Evolutionary conservation across 495 filamentous ascomycete species (phyloP).

Genomic region (Daldinia concentrica): DNA sequence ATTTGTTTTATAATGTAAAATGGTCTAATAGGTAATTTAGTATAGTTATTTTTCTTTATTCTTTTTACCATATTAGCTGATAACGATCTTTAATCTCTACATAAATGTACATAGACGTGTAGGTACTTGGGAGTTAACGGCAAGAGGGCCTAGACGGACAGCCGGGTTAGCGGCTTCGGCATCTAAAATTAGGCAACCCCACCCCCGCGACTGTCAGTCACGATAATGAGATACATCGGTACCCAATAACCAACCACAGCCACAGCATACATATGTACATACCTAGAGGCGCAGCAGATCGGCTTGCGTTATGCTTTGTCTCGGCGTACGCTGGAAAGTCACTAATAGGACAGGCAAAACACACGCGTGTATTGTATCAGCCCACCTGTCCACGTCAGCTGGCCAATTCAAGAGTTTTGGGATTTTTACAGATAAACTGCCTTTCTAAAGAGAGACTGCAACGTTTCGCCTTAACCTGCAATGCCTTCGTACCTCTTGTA

Average conservation of each 20-base stretch:
- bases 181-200: slow-evolving; percentile 30
- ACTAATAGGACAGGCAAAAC: slow-evolving; percentile 13
- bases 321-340: neutral
- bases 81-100: too few relatives aligned
- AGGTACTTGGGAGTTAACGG: neutral
- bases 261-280: too few relatives aligned
- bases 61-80: too few relatives aligned
- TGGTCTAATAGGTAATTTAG: too few relatives aligned
- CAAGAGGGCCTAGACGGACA: neutral
- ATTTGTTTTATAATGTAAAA: too few relatives aligned
- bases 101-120: too few relatives aligned
- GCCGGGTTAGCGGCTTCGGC: slow-evolving; percentile 13
- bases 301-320: slow-evolving; percentile 27
- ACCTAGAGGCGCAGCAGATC: slow-evolving; percentile 25
- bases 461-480: slow-evolving; percentile 18
- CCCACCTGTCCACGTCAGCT: slow-evolving; percentile 41
- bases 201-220: neutral
- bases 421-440: slow-evolving; percentile 8
- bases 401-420: slow-evolving; percentile 12
- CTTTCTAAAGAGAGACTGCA: neutral
- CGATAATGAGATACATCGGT: neutral
- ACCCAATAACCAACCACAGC: slow-evolving; percentile 7
- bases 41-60: too few relatives aligned
- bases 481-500: slow-evolving; percentile 13
- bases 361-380: slow-evolving; percentile 16